Evolutionary conservation across 2,329 filamentous ascomycete genomes (phyloP).

Genomic region (Colletotrichum paranaense): DNA sequence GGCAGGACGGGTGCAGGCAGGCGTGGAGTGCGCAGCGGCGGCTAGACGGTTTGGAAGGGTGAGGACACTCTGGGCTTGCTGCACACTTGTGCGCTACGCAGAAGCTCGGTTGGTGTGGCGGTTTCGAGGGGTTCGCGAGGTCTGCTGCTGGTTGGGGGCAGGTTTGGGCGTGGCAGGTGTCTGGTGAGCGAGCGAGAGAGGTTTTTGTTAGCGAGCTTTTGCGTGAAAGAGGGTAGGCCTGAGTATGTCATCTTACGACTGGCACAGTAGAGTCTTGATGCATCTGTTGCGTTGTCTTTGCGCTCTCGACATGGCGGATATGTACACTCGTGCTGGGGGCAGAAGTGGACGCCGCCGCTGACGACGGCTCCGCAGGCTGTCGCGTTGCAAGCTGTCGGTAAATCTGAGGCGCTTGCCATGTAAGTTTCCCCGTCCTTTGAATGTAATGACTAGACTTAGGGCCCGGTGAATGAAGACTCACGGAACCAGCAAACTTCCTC

Average conservation of each 20-base stretch:
- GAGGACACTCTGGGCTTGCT: not conserved
- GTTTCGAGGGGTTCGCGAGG: slow-evolving; percentile 12
- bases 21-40: slow-evolving; percentile 33
- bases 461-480: not conserved
- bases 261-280: slow-evolving; percentile 20
- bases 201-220: not conserved
- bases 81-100: slow-evolving; percentile 33
- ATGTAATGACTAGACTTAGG: not conserved
- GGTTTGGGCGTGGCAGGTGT: slow-evolving; percentile 21
- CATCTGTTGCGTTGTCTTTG: slow-evolving; percentile 11
- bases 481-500: slow-evolving; percentile 31
- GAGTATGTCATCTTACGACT: slow-evolving; percentile 6
- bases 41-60: slow-evolving; percentile 15
- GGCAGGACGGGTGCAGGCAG: slow-evolving; percentile 24
- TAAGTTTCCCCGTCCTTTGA: not conserved
- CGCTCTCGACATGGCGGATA: slow-evolving; percentile 24
- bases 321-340: slow-evolving; percentile 30
- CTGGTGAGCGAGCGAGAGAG: not conserved
- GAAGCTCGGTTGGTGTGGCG: not conserved
- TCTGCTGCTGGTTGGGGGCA: slow-evolving; percentile 27
- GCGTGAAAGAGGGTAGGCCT: not conserved
- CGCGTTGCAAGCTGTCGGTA: not conserved
- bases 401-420: not conserved
- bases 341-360: slow-evolving; percentile 5
- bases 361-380: slow-evolving; percentile 1